Conservation (phyloP, 1,284 basidiomycete genomes). For the Sphaerobolus stellatus region DNA sequence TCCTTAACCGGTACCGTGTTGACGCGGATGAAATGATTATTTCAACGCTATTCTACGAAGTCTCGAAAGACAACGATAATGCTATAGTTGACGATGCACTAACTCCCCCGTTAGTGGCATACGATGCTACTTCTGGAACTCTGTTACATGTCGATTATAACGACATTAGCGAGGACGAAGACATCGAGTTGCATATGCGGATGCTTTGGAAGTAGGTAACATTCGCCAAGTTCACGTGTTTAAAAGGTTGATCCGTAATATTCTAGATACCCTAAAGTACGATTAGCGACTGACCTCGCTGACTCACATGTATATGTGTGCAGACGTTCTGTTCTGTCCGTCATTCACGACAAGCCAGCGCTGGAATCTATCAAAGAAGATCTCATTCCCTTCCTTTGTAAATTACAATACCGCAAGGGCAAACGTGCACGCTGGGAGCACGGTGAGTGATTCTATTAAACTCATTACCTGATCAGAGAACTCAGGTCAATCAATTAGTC, state of each 20-base stretch:
- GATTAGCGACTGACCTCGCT: slow-evolving; percentile 68
- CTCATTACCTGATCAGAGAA: no score
- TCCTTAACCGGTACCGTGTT: slow-evolving; percentile 82
- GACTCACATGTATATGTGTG: slow-evolving; percentile 93
- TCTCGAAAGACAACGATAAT: slow-evolving; percentile 45
- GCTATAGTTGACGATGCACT: slow-evolving; percentile 56
- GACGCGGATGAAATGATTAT: slow-evolving; percentile 69
- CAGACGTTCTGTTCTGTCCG: slow-evolving; percentile 70
- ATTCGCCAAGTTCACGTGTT: slow-evolving; percentile 4
- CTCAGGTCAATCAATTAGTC: no score
- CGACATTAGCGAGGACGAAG: slow-evolving; percentile 67
- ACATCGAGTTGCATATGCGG: slow-evolving; percentile 71
- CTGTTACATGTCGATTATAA: slow-evolving; percentile 70
- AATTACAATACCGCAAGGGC: slow-evolving; percentile 69
- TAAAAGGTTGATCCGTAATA: slow-evolving; percentile 8
- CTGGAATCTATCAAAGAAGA: slow-evolving; percentile 83
- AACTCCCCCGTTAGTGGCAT: slow-evolving; percentile 59
- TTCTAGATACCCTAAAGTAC: slow-evolving; percentile 69
- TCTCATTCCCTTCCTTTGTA: slow-evolving; percentile 87
- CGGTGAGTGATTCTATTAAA: slow-evolving; percentile 35
- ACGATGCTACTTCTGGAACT: slow-evolving; percentile 56
- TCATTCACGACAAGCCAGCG: slow-evolving; percentile 60
- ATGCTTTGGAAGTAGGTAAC: slow-evolving; percentile 59
- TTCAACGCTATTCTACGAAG: slow-evolving; percentile 77
- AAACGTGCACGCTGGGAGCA: slow-evolving; percentile 58